Evolutionary conservation across 176 grass and related monocot genomes (phyloP), one percentile per base, ranked within the genome.

Genomic region (Aegilops sharonensis): DNA sequence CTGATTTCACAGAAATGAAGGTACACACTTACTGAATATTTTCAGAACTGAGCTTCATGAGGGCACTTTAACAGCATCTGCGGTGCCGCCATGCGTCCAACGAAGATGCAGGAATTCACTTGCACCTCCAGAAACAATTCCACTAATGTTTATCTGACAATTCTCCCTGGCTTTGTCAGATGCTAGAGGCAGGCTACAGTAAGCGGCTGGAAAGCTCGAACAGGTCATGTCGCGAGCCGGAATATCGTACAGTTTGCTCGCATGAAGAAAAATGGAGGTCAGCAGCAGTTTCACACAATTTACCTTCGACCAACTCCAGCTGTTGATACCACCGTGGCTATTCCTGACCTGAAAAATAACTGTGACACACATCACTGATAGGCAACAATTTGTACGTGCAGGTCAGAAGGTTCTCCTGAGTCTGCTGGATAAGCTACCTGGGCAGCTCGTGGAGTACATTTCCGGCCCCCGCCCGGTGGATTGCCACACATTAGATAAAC

Each of bases 191-290:
- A 11, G 97, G 96, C 79, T 84, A 80, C 4, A 87, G 97, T 31
- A 99, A 83, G 70, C 85, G 89, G 30, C 92, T 94, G 75, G 90
- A 93, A 64, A 99, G 97, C 87, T 96, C 94, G 25, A n/a, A 94
- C 90, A 3, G 94, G 89, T 36, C 86, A 92, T 83, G 86, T 99
- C 10, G 94, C 92, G 8, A 96, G 90, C 54, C 87, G 94, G n/a
- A 89, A 93, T 86, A 96, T 94, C 40, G 94, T 94, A n/a, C 97
- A 99, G 90, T 99, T 99, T 87, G 94, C 93, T 39, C 97, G 94
- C 43, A 91, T 99, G 94, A 84, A 82, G 74, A 77, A 94, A 50
- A 60, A 91, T 82, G 84, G 91, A 79, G 94, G 97, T 96, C 62
- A 85, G 91, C 70, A 42, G 11, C 74, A 11, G 11, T 45, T 29